Percentiles rank a stretch among this genome's conserved stretches.
Evolutionary conservation across 805 yeast species (phyloP).

Genomic region (Myxozyma kluyveri): DNA sequence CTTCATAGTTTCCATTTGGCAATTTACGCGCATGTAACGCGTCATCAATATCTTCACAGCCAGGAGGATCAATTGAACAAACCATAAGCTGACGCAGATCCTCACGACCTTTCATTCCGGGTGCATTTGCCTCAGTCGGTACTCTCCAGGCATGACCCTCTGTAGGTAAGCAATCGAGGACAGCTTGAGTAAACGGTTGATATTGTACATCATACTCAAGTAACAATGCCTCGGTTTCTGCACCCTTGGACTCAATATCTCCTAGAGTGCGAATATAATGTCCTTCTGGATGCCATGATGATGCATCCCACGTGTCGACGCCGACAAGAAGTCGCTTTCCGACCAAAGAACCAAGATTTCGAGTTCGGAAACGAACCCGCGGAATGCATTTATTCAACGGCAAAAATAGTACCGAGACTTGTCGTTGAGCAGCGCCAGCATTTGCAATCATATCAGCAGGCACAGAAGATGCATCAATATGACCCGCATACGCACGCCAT

Average conservation of each 20-base stretch:
- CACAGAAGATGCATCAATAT: constrained; percentile 74
- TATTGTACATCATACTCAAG: constrained; percentile 96
- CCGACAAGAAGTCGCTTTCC: constrained; percentile 90
- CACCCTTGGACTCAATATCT: constrained; percentile 83
- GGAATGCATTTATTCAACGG: constrained; percentile 90
- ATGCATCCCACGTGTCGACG: constrained; percentile 86
- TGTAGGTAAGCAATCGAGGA: constrained; percentile 82
- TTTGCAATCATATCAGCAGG: constrained; percentile 42
- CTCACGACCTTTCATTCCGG: constrained; percentile 52
- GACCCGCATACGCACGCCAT: constrained; percentile 97
- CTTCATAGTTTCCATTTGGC: constrained; percentile 93
- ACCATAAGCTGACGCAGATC: constrained; percentile 87
- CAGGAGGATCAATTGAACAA: constrained; percentile 97
- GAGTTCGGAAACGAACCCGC: constrained; percentile 77
- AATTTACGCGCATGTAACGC: constrained; percentile 84
- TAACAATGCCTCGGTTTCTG: constrained; percentile 92
- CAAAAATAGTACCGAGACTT: constrained; percentile 62
- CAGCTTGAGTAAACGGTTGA: constrained; percentile 90
- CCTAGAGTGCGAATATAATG: constrained; percentile 91
- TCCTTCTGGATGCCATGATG: constrained; percentile 85
- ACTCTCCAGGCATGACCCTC: constrained; percentile 95
- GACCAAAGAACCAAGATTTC: constrained; percentile 76
- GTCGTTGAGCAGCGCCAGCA: constrained; percentile 47
- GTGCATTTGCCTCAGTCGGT: constrained; percentile 56
- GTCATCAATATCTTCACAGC: constrained; percentile 98